Conservation (phyloP, 225 moss, liverwort and hornwort genomes). For the Thuidium tamariscinum region DNA sequence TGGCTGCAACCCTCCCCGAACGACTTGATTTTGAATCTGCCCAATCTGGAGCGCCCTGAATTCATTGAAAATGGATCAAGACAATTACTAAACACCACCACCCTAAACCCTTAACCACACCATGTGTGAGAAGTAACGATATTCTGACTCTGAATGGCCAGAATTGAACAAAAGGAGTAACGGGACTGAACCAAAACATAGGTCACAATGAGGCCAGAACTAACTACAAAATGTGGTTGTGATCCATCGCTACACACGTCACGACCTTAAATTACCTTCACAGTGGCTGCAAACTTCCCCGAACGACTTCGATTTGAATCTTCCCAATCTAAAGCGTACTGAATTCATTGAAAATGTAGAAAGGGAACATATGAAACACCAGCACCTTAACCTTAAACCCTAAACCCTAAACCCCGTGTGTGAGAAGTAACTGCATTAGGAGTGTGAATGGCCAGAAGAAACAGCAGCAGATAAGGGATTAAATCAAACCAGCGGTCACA, state of each 20-base stretch:
- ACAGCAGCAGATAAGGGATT: background rate
- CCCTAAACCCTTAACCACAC: background rate
- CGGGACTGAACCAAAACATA: background rate
- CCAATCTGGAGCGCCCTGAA: background rate
- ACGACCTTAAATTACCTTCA: background rate
- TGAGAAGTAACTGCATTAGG: background rate
- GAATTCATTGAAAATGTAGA: background rate
- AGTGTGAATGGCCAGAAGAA: background rate
- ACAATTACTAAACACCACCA: background rate
- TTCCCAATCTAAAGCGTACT: background rate
- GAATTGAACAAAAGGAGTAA: background rate
- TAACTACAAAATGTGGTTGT: background rate
- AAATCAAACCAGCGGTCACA: background rate
- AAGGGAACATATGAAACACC: background rate
- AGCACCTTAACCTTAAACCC: background rate
- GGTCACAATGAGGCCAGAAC: background rate
- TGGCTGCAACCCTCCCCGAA: background rate
- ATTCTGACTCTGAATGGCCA: background rate
- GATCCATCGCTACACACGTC: background rate
- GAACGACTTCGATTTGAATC: background rate
- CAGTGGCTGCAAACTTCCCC: background rate
- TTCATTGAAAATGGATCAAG: background rate
- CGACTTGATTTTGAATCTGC: background rate
- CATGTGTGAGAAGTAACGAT: background rate
- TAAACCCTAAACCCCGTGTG: background rate